Evolutionary conservation across 2,329 filamentous ascomycete genomes (phyloP), one percentile per base, ranked within the genome.

Genomic region (Colletotrichum destructivum): DNA sequence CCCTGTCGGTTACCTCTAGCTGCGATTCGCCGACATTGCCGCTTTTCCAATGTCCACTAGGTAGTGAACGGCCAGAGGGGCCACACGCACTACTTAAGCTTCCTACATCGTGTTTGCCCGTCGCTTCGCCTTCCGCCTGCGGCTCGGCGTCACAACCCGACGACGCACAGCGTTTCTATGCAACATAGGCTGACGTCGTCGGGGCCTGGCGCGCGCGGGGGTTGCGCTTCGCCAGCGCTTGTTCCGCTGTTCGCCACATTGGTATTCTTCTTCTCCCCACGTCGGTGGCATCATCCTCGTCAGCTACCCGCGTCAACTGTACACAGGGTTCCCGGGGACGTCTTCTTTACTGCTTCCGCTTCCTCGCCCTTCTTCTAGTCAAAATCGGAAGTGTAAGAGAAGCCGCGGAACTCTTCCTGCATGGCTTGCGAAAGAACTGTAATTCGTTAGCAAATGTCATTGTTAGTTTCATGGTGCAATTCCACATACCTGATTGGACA

Each of bases 331-430:
- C 12, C 54, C 21, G 12, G n/a, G 35, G 21, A 23, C 46, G 52
- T 15, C 46, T 60, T 62, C 61, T 21, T 21, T 51, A 31, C 66
- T 40, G 13, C n/a, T 38, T 38, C 35, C 35, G 35, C 35, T 38
- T 38, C 52, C 31, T 56, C 62, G 52, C 52, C 46, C 21, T 40
- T 47, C 46, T 46, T 75, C 81, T 86, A 95, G 73, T 93, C 92
- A 84, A 97, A 97, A 82, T 98, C 95, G 72, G 94, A 94, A 63
- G 94, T 96, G 84, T 99, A 99, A 35, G 96, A 98, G 87, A 99
- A 99, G 75, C 96, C 96, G 71, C 96, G 91, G 92, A 99, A 99
- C 82, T 99, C 95, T 86, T 99, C 96, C 85, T 99, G 96, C 95
- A 98, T 98, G 54, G 95, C 94, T 87, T 98, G 96, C 38, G 96